Conservation (phyloP, 441 rosid genomes). For the Pelargonium australe region DNA sequence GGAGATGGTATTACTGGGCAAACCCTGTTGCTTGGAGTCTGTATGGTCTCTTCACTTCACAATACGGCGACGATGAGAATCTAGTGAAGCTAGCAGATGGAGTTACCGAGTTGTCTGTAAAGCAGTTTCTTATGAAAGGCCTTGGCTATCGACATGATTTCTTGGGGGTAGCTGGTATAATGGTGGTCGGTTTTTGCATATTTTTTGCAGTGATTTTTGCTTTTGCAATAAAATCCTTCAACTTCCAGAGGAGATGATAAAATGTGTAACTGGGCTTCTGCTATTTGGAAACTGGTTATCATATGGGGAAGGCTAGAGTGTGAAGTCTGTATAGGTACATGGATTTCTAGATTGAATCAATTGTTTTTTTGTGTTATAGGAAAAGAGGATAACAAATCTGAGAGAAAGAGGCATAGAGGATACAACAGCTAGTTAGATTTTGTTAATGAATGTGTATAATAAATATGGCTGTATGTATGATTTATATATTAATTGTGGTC, state of each 20-base stretch:
- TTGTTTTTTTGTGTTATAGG: background rate
- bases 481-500: no score
- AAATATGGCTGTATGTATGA: no score
- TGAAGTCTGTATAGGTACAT: background rate
- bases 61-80: constrained; percentile 54
- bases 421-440: background rate
- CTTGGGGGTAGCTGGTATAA: constrained; percentile 57
- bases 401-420: background rate
- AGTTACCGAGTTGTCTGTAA: constrained; percentile 37
- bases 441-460: background rate
- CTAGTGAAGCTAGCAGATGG: constrained; percentile 61
- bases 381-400: background rate
- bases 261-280: background rate
- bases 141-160: constrained; percentile 78
- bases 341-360: background rate
- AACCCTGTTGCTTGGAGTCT: constrained; percentile 91
- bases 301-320: background rate
- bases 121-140: constrained; percentile 38
- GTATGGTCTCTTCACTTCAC: constrained; percentile 79
- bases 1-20: constrained; percentile 99
- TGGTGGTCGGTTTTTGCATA: constrained; percentile 67
- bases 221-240: constrained; percentile 76
- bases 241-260: constrained; percentile 80
- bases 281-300: background rate
- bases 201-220: constrained; percentile 73